These are phyloP conservation scores for Pythium brassicae DNA, from an alignment of 352 stramenopile species.

Conservation along the genomic window DNA sequence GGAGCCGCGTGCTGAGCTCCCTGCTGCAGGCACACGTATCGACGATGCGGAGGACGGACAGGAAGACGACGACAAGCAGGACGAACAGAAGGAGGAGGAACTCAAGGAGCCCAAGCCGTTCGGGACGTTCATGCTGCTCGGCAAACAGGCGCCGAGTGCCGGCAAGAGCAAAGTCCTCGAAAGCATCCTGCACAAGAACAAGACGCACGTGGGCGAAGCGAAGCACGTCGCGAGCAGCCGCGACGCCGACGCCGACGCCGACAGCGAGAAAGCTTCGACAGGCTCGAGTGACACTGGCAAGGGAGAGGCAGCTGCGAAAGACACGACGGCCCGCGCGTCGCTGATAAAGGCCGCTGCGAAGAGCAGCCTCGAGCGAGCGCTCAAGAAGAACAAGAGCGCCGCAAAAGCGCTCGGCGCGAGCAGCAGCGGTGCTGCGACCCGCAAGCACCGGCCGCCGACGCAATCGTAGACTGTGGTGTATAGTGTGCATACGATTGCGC, in stretches of 20 bases:
- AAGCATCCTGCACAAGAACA: slow-evolving; percentile 26
- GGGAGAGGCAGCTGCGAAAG: neutral
- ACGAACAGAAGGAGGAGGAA: slow-evolving; percentile 6
- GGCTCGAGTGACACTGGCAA: no score
- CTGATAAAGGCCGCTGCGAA: slow-evolving; percentile 11
- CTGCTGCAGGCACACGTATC: neutral
- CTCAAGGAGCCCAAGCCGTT: slow-evolving; percentile 16
- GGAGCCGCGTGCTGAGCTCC: no score
- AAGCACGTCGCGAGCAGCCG: neutral
- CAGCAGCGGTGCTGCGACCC: neutral
- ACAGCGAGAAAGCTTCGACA: neutral
- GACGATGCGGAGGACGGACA: neutral
- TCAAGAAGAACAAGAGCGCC: slow-evolving; percentile 36
- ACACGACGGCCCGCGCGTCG: slow-evolving; percentile 11
- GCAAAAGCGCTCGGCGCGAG: neutral
- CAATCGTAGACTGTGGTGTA: slow-evolving; percentile 7
- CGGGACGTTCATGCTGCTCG: slow-evolving; percentile 43
- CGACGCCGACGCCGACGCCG: slow-evolving; percentile 5
- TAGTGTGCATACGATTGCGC: no score
- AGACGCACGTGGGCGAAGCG: slow-evolving; percentile 1
- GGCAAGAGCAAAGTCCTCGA: slow-evolving; percentile 38
- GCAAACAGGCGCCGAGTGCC: slow-evolving; percentile 21
- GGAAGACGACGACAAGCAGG: neutral
- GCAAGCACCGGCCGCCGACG: slow-evolving; percentile 8
- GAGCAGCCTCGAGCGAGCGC: slow-evolving; percentile 37